Evolutionary conservation across 129 eudicot species (phyloP).

Genomic region (Flaveria linearis): DNA sequence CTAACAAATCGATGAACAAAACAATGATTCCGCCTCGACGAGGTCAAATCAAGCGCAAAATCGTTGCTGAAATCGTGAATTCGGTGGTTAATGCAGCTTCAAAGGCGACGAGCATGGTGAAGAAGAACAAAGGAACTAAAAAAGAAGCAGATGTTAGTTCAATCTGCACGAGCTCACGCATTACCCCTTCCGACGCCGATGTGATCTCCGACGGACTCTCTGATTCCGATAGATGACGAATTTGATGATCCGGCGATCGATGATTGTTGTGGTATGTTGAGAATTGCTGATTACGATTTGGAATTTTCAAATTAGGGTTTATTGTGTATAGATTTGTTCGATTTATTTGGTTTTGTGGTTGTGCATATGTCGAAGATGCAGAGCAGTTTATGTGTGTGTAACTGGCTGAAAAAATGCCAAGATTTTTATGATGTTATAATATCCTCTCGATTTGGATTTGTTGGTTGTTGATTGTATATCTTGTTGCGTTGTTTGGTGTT

Average conservation of each 20-base stretch:
- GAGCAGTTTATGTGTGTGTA: no score
- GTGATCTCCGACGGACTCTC: constrained; percentile 17
- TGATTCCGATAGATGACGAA: constrained; percentile 20
- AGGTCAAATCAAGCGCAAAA: constrained; percentile 25
- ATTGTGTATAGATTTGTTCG: not conserved
- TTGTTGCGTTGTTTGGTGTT: no score
- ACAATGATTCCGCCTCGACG: constrained; percentile 24
- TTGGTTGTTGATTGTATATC: no score
- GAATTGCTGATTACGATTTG: not conserved
- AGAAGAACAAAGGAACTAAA: constrained; percentile 6
- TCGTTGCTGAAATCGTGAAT: constrained; percentile 5
- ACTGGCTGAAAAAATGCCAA: no score
- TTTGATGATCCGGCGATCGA: not conserved
- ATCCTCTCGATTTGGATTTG: no score
- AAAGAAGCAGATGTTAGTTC: constrained; percentile 18
- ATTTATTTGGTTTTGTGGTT: not conserved
- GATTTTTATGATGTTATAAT: no score
- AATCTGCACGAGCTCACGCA: not conserved
- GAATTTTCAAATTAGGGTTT: not conserved
- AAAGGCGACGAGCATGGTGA: constrained; percentile 11
- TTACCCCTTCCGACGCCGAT: constrained; percentile 4
- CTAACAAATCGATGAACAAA: constrained; percentile 3
- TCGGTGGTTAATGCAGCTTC: constrained; percentile 25
- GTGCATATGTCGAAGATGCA: no score
- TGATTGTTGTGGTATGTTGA: not conserved